These are phyloP conservation scores for Sclerospora graminicola DNA, from an alignment of 352 stramenopile genomes.

Conservation along the genomic window DNA sequence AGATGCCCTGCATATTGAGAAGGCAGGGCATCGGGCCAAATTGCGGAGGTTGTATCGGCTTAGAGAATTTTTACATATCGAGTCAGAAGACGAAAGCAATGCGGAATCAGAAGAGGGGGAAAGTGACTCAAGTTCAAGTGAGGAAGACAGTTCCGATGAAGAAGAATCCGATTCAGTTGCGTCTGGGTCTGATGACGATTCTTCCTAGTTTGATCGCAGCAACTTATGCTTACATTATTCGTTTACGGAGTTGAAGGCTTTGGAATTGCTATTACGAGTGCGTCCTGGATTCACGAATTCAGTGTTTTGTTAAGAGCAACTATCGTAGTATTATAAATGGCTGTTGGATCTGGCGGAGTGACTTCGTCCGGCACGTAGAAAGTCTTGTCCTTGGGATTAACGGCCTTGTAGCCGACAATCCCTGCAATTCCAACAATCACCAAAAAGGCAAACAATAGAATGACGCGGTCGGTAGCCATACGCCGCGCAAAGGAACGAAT, in stretches of 20 bases:
- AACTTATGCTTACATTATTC: too few species aligned
- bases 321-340: too few species aligned
- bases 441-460: constrained; percentile 69
- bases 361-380: constrained; percentile 83
- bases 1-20: constrained; percentile 52
- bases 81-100: not conserved
- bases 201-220: too few species aligned
- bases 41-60: constrained; percentile 45
- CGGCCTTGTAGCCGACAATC: constrained; percentile 79
- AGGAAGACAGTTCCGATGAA: constrained; percentile 16
- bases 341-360: constrained; percentile 61
- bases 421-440: constrained; percentile 70
- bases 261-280: too few species aligned
- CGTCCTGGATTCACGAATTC: too few species aligned
- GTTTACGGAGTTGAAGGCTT: too few species aligned
- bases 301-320: too few species aligned
- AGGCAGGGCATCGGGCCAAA: constrained; percentile 67
- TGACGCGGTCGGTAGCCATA: constrained; percentile 78
- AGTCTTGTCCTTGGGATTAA: constrained; percentile 61
- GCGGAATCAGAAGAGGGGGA: constrained; percentile 19
- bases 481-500: constrained; percentile 70
- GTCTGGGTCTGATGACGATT: too few species aligned
- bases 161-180: constrained; percentile 13
- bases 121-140: constrained; percentile 7
- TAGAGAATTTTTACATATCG: constrained; percentile 36